Evolutionary conservation across 2,329 filamentous ascomycete species (phyloP).

Genomic region (Clathrospora elynae): DNA sequence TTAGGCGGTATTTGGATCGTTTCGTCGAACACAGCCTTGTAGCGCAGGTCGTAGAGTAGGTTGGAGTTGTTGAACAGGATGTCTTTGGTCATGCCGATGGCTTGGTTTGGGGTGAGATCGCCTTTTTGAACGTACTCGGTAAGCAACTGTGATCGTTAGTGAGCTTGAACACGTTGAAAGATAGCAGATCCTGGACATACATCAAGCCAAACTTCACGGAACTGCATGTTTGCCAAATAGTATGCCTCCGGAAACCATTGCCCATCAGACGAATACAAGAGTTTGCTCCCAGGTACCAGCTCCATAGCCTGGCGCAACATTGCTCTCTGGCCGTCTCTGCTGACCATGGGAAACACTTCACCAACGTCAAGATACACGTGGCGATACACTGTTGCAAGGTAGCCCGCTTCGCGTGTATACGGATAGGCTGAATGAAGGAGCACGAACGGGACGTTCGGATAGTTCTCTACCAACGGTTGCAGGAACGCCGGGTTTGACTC

Average conservation of each 20-base stretch:
- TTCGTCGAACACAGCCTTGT: slow-evolving; percentile 47
- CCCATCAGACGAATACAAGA: slow-evolving; percentile 81
- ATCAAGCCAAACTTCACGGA: slow-evolving; percentile 70
- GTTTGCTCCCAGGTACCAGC: slow-evolving; percentile 73
- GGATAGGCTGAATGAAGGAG: slow-evolving; percentile 82
- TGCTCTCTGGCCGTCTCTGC: slow-evolving; percentile 73
- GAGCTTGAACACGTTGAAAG: background rate
- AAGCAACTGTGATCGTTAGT: slow-evolving; percentile 58
- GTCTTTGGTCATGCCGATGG: slow-evolving; percentile 66
- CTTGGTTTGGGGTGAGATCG: slow-evolving; percentile 66
- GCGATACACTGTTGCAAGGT: slow-evolving; percentile 74
- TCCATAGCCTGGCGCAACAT: slow-evolving; percentile 76
- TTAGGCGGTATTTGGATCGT: slow-evolving; percentile 22
- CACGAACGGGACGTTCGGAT: slow-evolving; percentile 73
- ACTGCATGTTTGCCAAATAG: slow-evolving; percentile 72
- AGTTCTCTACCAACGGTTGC: slow-evolving; percentile 72
- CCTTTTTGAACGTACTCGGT: slow-evolving; percentile 68
- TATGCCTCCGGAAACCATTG: slow-evolving; percentile 81
- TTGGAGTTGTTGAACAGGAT: slow-evolving; percentile 81
- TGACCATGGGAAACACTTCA: slow-evolving; percentile 79
- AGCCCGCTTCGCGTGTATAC: slow-evolving; percentile 77
- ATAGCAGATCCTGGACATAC: slow-evolving; percentile 50
- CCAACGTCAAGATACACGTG: slow-evolving; percentile 86
- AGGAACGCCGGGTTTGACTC: slow-evolving; percentile 76
- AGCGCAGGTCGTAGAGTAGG: slow-evolving; percentile 68